Conservation (phyloP, 78 protist species). For the Mastigamoeba balamuthi region DNA sequence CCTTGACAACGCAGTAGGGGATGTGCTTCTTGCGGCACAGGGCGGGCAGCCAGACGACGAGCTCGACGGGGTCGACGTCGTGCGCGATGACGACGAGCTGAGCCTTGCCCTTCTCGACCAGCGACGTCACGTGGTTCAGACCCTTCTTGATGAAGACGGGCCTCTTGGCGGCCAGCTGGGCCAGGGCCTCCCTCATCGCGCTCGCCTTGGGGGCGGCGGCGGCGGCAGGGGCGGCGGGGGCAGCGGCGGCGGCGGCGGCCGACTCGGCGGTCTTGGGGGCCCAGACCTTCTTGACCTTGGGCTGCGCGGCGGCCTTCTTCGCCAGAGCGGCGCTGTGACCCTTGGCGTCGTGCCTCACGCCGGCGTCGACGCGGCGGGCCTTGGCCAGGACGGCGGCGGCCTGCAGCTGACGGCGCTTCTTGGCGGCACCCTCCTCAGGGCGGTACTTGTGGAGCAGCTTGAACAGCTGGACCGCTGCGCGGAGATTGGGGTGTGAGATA, state of each 20-base stretch:
- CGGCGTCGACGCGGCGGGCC: not conserved
- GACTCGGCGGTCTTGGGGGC: constrained; percentile 50
- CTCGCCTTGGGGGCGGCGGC: constrained; percentile 36
- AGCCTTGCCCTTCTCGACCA: constrained; percentile 95
- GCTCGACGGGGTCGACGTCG: constrained; percentile 98
- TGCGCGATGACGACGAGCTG: constrained; percentile 96
- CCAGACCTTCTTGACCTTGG: constrained; percentile 55
- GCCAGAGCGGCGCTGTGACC: not conserved
- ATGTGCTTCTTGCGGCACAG: constrained; percentile 93
- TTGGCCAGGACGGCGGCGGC: constrained; percentile 42
- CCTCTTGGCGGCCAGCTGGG: constrained; percentile 24
- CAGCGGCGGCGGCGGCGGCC: constrained; percentile 7
- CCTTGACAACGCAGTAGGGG: constrained; percentile 96
- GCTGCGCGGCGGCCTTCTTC: not conserved
- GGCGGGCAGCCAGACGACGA: constrained; percentile 95
- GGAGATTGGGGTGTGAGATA: not conserved
- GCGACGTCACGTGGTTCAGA: constrained; percentile 86
- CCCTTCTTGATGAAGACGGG: constrained; percentile 79
- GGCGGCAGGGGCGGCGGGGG: constrained; percentile 18
- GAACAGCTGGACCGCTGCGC: constrained; percentile 57
- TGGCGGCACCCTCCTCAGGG: constrained; percentile 82
- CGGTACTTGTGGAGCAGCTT: constrained; percentile 84
- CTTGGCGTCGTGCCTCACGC: not conserved
- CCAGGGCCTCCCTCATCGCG: constrained; percentile 4
- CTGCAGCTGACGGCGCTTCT: constrained; percentile 60